A percentile compares a stretch with the other conserved stretches of the same genome.
These are phyloP conservation scores for Lasiosphaeris hirsuta DNA, from an alignment of 495 filamentous ascomycete species.

Conservation along the genomic window DNA sequence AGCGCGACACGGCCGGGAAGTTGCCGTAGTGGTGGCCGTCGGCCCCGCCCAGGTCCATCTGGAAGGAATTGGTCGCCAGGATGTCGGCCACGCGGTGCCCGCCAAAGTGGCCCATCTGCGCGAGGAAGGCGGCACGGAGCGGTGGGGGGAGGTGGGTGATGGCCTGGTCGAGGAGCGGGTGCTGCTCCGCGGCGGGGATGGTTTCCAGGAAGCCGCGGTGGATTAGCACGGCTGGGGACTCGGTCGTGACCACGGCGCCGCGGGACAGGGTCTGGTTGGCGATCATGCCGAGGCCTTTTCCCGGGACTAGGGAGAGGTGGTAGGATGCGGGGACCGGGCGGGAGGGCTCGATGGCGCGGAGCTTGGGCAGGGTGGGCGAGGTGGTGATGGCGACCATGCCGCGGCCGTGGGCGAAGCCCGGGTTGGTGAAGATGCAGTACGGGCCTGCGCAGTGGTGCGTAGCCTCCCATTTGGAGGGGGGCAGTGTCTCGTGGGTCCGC, in stretches of 20 bases:
- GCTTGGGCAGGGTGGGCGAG: conserved; percentile 10
- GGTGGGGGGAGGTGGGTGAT: conserved; percentile 17
- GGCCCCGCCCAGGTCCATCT: conserved; percentile 19
- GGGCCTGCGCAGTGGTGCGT: conserved; percentile 16
- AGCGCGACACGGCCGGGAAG: conserved; percentile 26
- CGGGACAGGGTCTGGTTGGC: conserved; percentile 21
- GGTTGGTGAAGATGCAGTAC: conserved; percentile 30
- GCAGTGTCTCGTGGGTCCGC: too few relatives aligned
- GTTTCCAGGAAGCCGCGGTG: conserved; percentile 22
- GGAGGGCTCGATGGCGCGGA: conserved; percentile 9
- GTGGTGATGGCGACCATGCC: conserved; percentile 30
- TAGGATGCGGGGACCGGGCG: background rate
- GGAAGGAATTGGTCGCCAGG: conserved; percentile 31
- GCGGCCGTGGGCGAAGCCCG: conserved; percentile 18
- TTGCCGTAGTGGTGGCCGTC: conserved; percentile 28
- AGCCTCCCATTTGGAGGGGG: conserved; percentile 10
- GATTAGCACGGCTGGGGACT: conserved; percentile 23
- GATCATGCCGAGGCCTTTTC: conserved; percentile 22
- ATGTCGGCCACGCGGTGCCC: conserved; percentile 24
- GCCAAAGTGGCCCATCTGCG: conserved; percentile 19
- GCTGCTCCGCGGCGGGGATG: conserved; percentile 1
- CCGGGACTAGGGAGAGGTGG: conserved; percentile 13
- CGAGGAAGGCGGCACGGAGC: conserved; percentile 10
- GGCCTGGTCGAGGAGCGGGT: conserved; percentile 24
- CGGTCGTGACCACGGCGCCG: conserved; percentile 22